A percentile compares a stretch with the other conserved stretches of the same genome.
These are phyloP conservation scores for Cordyceps farinosa DNA, from an alignment of 2,329 filamentous ascomycete species.

Conservation along the genomic window DNA sequence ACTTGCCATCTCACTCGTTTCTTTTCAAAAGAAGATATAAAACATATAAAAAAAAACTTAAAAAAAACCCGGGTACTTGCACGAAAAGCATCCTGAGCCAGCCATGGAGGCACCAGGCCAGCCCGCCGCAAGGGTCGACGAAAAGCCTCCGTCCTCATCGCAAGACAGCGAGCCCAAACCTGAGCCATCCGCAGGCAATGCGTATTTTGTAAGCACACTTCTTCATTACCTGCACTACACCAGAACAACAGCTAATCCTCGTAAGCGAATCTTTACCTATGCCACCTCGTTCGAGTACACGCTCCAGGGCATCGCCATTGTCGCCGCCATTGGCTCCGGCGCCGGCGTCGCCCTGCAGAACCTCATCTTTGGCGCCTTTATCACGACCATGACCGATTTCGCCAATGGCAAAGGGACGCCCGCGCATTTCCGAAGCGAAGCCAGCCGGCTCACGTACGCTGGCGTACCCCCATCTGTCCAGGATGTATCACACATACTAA, in stretches of 20 bases:
- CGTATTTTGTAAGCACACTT: background rate
- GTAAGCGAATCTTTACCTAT: slow-evolving; percentile 20
- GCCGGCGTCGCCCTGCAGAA: slow-evolving; percentile 37
- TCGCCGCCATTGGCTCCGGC: slow-evolving; percentile 36
- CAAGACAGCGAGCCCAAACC: background rate
- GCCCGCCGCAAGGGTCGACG: background rate
- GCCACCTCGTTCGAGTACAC: slow-evolving; percentile 18
- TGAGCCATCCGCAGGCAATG: background rate
- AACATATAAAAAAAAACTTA: no score
- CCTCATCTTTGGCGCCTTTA: slow-evolving; percentile 37
- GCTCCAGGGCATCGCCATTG: slow-evolving; percentile 21
- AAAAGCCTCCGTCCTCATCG: background rate
- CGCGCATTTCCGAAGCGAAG: slow-evolving; percentile 29
- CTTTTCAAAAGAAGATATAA: no score
- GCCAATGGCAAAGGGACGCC: slow-evolving; percentile 26
- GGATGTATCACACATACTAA: background rate
- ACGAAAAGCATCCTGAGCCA: background rate
- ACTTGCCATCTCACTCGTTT: no score
- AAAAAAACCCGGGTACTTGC: background rate
- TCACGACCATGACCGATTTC: slow-evolving; percentile 35
- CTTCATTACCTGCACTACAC: background rate
- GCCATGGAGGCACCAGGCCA: slow-evolving; percentile 7
- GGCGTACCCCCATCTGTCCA: background rate
- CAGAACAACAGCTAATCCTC: background rate
- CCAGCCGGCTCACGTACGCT: slow-evolving; percentile 30